Conservation (phyloP, 2,329 filamentous ascomycete genomes). For the Phyllachora maydis region DNA sequence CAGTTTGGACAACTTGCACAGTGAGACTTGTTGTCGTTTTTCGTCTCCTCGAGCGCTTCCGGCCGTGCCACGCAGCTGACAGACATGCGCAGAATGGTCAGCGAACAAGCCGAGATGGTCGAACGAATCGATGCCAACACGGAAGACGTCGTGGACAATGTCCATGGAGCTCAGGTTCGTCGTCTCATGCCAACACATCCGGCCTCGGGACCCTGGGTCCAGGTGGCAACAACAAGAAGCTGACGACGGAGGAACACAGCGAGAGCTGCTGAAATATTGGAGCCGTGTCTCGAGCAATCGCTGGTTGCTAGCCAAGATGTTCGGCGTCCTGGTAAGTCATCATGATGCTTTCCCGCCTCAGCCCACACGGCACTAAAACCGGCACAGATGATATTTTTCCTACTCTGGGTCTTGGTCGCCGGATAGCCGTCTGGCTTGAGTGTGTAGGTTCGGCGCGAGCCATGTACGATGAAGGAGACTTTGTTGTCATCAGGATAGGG, state of each 20-base stretch:
- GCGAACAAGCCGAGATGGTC: constrained; percentile 94
- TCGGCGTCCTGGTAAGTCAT: constrained; percentile 68
- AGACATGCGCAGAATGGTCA: too few relatives aligned
- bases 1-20: constrained; percentile 74
- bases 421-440: constrained; percentile 6
- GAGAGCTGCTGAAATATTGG: constrained; percentile 95
- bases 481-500: too few relatives aligned
- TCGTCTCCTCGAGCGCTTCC: too few relatives aligned
- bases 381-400: constrained; percentile 9
- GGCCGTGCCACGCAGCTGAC: too few relatives aligned
- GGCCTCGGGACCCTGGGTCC: too few relatives aligned
- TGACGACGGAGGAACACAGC: too few relatives aligned
- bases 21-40: too few relatives aligned
- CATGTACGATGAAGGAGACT: too few relatives aligned
- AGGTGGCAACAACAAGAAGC: too few relatives aligned
- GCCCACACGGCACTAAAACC: constrained; percentile 2
- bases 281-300: constrained; percentile 80
- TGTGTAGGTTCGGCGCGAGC: too few relatives aligned
- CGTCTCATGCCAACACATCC: too few relatives aligned
- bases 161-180: constrained; percentile 93
- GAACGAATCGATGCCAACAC: constrained; percentile 83
- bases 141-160: constrained; percentile 94
- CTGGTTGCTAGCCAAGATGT: constrained; percentile 82
- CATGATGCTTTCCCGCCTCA: constrained; percentile 13
- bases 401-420: constrained; percentile 10